Evolutionary conservation across 148 eudicot species (phyloP), one percentile per base, ranked within the genome.

Genomic region (Talinum fruticosum): DNA sequence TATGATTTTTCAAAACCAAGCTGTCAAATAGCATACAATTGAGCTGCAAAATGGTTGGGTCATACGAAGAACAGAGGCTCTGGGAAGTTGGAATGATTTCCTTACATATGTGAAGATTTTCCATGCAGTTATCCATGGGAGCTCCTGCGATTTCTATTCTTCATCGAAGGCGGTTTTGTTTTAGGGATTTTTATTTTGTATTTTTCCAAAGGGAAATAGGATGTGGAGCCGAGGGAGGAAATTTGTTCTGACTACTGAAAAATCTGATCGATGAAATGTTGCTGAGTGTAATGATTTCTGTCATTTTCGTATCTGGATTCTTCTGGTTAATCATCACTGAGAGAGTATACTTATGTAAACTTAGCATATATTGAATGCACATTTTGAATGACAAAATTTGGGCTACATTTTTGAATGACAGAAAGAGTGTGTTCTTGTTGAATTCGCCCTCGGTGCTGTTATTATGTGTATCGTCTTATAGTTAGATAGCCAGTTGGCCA

Each of bases 1-100:
- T 82, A 74, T 96, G 83, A 88, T 85, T 34, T 29, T 16, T 33
- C 62, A 77, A 74, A 65, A 65, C 80, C 74, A 78, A 79, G 37
- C 65, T 69, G 41, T 79, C 65, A 69, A 49, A 62, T 74, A 72
- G 66, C 81, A 76, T 41, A 76, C 74, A 78, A 28, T 44, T 68
- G 32, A 66, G 45, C 54, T 8, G 44, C 73, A 71, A 81, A 74
- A 53, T 49, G 66, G 81, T 45, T 51, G 30, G 53, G 41, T 53
- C 68, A 32, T 47, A 70, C 64, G 53, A 35, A 26, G 69, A 53
- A 66, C 69, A 2, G 29, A 29, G 61, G 69, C 47, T 53, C 59
- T 64, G 5, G 19, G 57, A 71, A 24, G n/a, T 51, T 51, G 23
- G 57, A 28, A 21, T 45, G 47, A 15, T 59, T 59, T n/a, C 64